These are phyloP conservation scores for Onygena corvina DNA, from an alignment of 2,329 filamentous ascomycete genomes.

Conservation along the genomic window DNA sequence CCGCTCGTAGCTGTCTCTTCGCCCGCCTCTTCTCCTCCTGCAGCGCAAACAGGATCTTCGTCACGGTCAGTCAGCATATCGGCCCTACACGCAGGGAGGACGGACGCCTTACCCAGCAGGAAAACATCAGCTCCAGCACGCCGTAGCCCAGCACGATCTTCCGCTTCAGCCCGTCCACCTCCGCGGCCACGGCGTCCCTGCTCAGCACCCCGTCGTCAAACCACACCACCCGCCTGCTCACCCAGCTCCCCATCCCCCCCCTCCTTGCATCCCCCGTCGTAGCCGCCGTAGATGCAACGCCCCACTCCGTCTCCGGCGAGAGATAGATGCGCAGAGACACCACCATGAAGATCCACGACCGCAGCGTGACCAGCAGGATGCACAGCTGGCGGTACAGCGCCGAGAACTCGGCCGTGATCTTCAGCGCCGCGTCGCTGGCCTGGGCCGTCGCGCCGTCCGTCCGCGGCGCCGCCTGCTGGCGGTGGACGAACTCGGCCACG, in stretches of 20 bases:
- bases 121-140: slow-evolving; percentile 70
- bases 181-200: slow-evolving; percentile 11
- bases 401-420: slow-evolving; percentile 16
- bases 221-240: background rate
- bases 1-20: background rate
- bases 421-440: slow-evolving; percentile 8
- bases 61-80: background rate
- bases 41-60: slow-evolving; percentile 4
- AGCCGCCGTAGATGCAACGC: slow-evolving; percentile 2
- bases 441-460: background rate
- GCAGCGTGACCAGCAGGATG: slow-evolving; percentile 25
- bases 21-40: slow-evolving; percentile 2
- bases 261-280: background rate
- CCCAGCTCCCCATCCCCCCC: slow-evolving; percentile 4
- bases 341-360: slow-evolving; percentile 28
- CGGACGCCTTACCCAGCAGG: slow-evolving; percentile 60
- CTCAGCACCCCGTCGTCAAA: background rate
- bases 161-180: slow-evolving; percentile 62
- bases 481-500: slow-evolving; percentile 36
- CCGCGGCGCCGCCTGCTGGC: background rate
- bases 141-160: slow-evolving; percentile 72
- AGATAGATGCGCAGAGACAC: slow-evolving; percentile 31
- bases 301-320: slow-evolving; percentile 22
- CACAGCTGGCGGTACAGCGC: slow-evolving; percentile 31
- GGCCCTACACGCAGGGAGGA: background rate